Conservation (phyloP, 1,139 yeast species). For the Yamadazyma diospyri region DNA sequence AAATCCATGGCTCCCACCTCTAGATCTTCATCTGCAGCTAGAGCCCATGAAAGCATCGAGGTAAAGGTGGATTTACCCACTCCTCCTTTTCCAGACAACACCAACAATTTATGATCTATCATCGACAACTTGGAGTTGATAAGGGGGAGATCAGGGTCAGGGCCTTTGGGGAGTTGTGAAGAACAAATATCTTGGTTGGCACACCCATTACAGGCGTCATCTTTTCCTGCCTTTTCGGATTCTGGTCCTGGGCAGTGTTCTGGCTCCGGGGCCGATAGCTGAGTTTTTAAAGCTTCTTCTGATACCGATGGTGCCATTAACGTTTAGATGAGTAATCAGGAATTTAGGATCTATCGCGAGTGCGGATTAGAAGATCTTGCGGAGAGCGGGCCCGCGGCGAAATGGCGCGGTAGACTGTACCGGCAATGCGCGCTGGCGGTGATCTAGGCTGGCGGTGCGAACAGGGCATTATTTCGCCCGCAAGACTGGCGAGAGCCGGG, state of each 20-base stretch:
- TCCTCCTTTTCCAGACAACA: conserved; percentile 95
- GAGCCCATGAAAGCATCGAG: conserved; percentile 92
- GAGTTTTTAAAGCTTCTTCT: conserved; percentile 16
- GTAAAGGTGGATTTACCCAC: conserved; percentile 97
- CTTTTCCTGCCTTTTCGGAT: conserved; percentile 87
- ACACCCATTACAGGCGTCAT: conserved; percentile 92
- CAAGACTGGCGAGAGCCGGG: no score
- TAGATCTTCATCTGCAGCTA: conserved; percentile 80
- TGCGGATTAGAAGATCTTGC: no score
- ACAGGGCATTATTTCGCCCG: no score
- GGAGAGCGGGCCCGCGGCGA: no score
- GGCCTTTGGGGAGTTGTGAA: conserved; percentile 80
- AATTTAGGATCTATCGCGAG: no score
- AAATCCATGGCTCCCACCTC: conserved; percentile 97
- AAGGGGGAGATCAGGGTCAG: conserved; percentile 89
- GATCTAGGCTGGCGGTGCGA: no score
- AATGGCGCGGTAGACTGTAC: no score
- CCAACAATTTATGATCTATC: conserved; percentile 79
- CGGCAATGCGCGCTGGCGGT: no score
- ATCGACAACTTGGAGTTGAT: conserved; percentile 65
- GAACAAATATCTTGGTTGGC: conserved; percentile 91
- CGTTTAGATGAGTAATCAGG: not conserved
- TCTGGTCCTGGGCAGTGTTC: conserved; percentile 99
- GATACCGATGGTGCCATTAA: conserved; percentile 24
- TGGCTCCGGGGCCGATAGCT: conserved; percentile 58